phyloP scores from a whole-genome alignment of 1,284 basidiomycete species.

The Cutaneotrichosporon cavernicola region DNA sequence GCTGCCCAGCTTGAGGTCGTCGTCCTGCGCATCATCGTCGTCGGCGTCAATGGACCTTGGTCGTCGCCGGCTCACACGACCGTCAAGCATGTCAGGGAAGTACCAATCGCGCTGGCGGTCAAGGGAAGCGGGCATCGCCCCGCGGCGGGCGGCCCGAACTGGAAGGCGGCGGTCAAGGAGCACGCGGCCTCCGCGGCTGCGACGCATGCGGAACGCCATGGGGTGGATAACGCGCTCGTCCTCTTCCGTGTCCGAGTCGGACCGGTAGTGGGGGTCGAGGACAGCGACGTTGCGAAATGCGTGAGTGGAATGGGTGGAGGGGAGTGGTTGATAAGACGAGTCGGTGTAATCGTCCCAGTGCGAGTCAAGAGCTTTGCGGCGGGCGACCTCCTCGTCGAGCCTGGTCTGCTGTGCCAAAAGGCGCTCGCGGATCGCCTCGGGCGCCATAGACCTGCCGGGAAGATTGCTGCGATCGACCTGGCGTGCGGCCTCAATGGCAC shows the following conservation, averaged over 20 bases:
- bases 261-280: slow-evolving; percentile 44
- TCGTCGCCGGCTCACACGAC: slow-evolving; percentile 21
- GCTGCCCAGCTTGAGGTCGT: slow-evolving; percentile 14
- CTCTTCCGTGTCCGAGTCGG: slow-evolving; percentile 38
- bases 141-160: slow-evolving; percentile 29
- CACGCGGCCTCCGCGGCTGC: slow-evolving; percentile 77
- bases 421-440: slow-evolving; percentile 59
- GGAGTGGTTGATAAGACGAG: slow-evolving; percentile 66
- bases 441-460: slow-evolving; percentile 40
- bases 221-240: slow-evolving; percentile 31
- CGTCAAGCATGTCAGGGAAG: slow-evolving; percentile 35
- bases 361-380: slow-evolving; percentile 65
- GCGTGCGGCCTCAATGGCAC: slow-evolving; percentile 35
- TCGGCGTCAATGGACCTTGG: slow-evolving; percentile 44
- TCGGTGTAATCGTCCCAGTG: slow-evolving; percentile 84
- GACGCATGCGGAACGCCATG: slow-evolving; percentile 65
- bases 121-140: slow-evolving; percentile 29
- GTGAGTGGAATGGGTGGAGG: slow-evolving; percentile 55
- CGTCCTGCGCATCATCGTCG: slow-evolving; percentile 21
- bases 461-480: slow-evolving; percentile 28
- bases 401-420: slow-evolving; percentile 62
- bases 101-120: slow-evolving; percentile 35
- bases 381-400: slow-evolving; percentile 66
- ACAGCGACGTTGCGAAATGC: slow-evolving; percentile 49
- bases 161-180: slow-evolving; percentile 69